These are phyloP conservation scores for Lagerstroemia speciosa DNA, from an alignment of 345 rosid species.

Conservation along the genomic window DNA sequence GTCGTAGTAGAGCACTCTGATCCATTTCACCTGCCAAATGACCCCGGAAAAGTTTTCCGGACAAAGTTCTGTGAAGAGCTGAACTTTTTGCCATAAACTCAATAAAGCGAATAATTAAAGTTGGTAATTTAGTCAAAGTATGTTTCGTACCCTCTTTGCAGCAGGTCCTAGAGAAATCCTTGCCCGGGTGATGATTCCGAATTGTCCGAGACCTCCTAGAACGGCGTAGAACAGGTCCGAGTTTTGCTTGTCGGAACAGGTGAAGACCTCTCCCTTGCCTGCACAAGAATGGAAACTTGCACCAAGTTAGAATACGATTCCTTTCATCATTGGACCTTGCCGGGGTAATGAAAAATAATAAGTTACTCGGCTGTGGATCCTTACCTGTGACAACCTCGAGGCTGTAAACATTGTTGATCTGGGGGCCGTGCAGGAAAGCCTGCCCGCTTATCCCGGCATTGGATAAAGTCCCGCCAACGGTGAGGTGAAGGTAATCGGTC, in stretches of 20 bases:
- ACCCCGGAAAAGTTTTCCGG: background rate
- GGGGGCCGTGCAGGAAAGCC: constrained; percentile 86
- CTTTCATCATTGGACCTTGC: too few relatives aligned
- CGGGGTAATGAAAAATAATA: too few relatives aligned
- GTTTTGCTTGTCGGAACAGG: constrained; percentile 70
- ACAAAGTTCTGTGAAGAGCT: background rate
- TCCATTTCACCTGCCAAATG: constrained; percentile 77
- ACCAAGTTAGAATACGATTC: background rate
- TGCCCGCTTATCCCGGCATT: constrained; percentile 97
- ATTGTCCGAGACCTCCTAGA: constrained; percentile 98
- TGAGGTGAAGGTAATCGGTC: constrained; percentile 94
- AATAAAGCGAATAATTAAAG: background rate
- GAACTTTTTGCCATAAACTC: too few relatives aligned
- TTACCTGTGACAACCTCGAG: constrained; percentile 89
- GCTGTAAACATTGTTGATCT: constrained; percentile 71
- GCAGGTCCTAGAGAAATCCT: constrained; percentile 67
- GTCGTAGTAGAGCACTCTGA: constrained; percentile 72
- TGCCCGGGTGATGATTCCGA: constrained; percentile 87
- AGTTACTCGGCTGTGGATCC: background rate
- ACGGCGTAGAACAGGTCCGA: constrained; percentile 74
- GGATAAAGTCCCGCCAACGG: constrained; percentile 87
- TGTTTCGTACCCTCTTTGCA: constrained; percentile 42
- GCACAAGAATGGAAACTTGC: constrained; percentile 18
- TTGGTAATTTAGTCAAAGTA: background rate
- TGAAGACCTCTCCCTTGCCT: constrained; percentile 85